Conservation (phyloP, 345 rosid species). For the Sonneratia caseolaris region DNA sequence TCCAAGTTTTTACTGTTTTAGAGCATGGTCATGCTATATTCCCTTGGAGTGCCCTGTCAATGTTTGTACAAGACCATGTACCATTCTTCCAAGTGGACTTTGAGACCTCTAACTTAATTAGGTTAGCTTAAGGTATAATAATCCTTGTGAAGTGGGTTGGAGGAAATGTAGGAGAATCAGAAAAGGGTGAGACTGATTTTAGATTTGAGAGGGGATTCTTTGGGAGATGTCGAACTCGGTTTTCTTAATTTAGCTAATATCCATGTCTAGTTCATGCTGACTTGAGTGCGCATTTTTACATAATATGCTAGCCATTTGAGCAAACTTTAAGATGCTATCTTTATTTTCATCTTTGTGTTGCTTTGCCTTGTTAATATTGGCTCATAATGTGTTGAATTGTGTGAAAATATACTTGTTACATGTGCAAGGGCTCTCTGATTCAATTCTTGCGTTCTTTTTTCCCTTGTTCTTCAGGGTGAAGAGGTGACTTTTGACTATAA, state of each 20-base stretch:
- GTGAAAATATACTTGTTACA: neutral
- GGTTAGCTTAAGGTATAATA: neutral
- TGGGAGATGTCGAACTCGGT: neutral
- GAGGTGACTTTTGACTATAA: slow-evolving; percentile 98
- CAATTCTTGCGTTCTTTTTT: neutral
- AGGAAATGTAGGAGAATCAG: neutral
- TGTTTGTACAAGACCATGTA: neutral
- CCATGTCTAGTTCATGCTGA: neutral
- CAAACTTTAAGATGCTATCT: neutral
- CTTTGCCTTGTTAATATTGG: neutral
- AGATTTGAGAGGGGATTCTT: neutral
- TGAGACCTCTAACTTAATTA: neutral
- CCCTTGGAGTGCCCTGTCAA: neutral
- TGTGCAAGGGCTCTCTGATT: neutral
- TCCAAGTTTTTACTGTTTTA: neutral
- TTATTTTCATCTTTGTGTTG: neutral
- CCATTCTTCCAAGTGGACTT: neutral
- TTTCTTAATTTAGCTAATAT: neutral
- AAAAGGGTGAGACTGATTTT: neutral
- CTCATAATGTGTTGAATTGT: neutral
- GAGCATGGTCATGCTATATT: neutral
- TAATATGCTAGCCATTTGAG: neutral
- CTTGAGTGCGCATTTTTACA: neutral
- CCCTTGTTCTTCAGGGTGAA: slow-evolving; percentile 46
- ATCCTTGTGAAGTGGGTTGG: neutral